These are phyloP conservation scores for Neurospora sp. DNA, from an alignment of 495 filamentous ascomycete species.

Conservation along the genomic window DNA sequence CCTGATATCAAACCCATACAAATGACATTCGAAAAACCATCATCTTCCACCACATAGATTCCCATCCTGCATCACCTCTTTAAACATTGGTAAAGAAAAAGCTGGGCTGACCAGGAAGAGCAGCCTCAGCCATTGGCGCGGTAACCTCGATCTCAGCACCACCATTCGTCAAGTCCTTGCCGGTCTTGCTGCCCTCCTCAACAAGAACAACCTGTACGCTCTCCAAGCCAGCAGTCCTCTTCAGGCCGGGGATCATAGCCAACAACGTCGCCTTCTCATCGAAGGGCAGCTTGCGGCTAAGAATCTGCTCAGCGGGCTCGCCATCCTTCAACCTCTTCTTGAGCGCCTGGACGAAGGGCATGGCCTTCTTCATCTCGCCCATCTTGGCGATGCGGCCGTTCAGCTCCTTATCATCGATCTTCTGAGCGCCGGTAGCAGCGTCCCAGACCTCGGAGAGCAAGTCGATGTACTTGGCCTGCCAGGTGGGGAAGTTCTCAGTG, in stretches of 20 bases:
- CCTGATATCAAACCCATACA: neutral
- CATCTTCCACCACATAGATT: neutral
- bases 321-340: constrained; percentile 65
- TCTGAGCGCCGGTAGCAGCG: constrained; percentile 27
- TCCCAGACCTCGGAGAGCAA: constrained; percentile 55
- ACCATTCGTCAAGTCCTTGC: constrained; percentile 38
- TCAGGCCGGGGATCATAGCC: constrained; percentile 32
- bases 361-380: constrained; percentile 87
- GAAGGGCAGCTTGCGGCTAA: constrained; percentile 74
- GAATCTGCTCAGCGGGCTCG: constrained; percentile 51
- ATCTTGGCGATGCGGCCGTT: constrained; percentile 66
- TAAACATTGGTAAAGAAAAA: constrained; percentile 70
- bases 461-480: constrained; percentile 89
- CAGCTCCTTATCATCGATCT: constrained; percentile 68
- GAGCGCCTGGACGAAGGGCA: constrained; percentile 87
- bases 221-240: constrained; percentile 55
- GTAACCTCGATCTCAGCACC: constrained; percentile 46
- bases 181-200: constrained; percentile 59
- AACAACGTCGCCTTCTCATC: constrained; percentile 64
- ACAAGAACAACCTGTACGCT: constrained; percentile 55
- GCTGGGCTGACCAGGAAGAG: constrained; percentile 68
- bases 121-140: constrained; percentile 50
- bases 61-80: neutral
- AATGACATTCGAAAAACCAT: neutral
- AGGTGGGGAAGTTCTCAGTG: constrained; percentile 66